phyloP scores from a whole-genome alignment of 2,329 filamentous ascomycete genomes.

The Hymenoscyphus repandus region DNA sequence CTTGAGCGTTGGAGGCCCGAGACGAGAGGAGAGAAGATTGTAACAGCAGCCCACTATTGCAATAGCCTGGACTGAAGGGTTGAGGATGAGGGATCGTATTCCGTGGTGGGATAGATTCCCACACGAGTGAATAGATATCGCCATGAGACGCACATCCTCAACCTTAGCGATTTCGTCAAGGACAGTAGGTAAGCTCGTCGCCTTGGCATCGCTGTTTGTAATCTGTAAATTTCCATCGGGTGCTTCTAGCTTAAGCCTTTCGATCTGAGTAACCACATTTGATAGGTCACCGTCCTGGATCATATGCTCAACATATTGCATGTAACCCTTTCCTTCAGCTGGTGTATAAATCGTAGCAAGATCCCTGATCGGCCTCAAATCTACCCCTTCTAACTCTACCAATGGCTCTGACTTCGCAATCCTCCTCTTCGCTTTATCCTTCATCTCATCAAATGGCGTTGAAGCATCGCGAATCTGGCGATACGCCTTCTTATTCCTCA shows the following conservation, averaged over 20 bases:
- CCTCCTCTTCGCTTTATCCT: slow-evolving; percentile 36
- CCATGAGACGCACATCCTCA: slow-evolving; percentile 59
- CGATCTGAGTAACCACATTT: slow-evolving; percentile 59
- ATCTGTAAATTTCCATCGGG: slow-evolving; percentile 12
- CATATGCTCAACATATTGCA: slow-evolving; percentile 72
- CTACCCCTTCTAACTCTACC: slow-evolving; percentile 25
- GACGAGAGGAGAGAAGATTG: slow-evolving; percentile 86
- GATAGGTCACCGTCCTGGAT: slow-evolving; percentile 69
- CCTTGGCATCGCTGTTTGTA: slow-evolving; percentile 19
- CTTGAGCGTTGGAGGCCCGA: slow-evolving; percentile 84
- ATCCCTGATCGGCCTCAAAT: slow-evolving; percentile 47
- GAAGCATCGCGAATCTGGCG: slow-evolving; percentile 33
- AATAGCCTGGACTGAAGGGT: slow-evolving; percentile 79
- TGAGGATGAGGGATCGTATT: slow-evolving; percentile 77
- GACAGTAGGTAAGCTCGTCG: slow-evolving; percentile 6
- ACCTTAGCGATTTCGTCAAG: slow-evolving; percentile 23
- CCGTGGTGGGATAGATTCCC: slow-evolving; percentile 96
- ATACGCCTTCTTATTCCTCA: slow-evolving; percentile 80
- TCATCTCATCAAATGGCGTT: slow-evolving; percentile 38
- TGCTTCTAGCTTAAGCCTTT: slow-evolving; percentile 35
- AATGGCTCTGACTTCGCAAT: slow-evolving; percentile 33
- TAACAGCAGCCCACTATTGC: slow-evolving; percentile 98
- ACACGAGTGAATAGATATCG: slow-evolving; percentile 93
- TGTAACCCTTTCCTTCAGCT: slow-evolving; percentile 59
- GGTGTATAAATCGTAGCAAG: slow-evolving; percentile 48